Conservation (phyloP, 345 rosid genomes). For the Draba incana region DNA sequence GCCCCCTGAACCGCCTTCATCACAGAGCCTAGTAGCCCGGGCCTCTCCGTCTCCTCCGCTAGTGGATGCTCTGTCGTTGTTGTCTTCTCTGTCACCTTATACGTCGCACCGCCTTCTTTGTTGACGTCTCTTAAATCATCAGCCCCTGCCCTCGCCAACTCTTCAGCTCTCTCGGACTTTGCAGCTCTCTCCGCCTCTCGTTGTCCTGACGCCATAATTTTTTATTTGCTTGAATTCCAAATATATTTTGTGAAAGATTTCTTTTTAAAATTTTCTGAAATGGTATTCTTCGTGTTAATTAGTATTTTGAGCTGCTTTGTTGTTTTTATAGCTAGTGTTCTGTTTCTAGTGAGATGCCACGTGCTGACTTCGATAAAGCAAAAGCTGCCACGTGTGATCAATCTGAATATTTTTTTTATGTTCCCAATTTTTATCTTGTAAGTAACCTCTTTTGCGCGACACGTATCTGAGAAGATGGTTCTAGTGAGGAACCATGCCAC, state of each 20-base stretch:
- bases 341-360: constrained; percentile 35
- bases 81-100: constrained; percentile 37
- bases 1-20: constrained; percentile 61
- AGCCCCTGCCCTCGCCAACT: constrained; percentile 48
- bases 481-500: constrained; percentile 26
- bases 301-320: constrained; percentile 26
- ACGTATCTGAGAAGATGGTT: constrained; percentile 29
- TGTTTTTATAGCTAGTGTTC: constrained; percentile 30
- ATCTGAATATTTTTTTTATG: background rate
- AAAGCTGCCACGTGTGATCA: constrained; percentile 20
- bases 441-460: background rate
- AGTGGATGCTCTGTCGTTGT: constrained; percentile 39
- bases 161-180: constrained; percentile 48
- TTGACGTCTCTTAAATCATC: constrained; percentile 51
- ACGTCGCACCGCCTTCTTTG: constrained; percentile 37
- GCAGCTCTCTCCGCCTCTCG: constrained; percentile 50
- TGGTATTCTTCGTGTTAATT: background rate
- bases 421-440: background rate
- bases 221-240: constrained; percentile 23
- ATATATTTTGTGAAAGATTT: background rate
- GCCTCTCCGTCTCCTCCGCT: constrained; percentile 36
- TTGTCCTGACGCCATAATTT: constrained; percentile 57
- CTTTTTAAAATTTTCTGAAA: background rate
- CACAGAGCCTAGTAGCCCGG: constrained; percentile 61
- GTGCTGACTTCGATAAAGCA: constrained; percentile 8